These are phyloP conservation scores for Globisporangium megalacanthum DNA, from an alignment of 352 stramenopile genomes.

Conservation along the genomic window DNA sequence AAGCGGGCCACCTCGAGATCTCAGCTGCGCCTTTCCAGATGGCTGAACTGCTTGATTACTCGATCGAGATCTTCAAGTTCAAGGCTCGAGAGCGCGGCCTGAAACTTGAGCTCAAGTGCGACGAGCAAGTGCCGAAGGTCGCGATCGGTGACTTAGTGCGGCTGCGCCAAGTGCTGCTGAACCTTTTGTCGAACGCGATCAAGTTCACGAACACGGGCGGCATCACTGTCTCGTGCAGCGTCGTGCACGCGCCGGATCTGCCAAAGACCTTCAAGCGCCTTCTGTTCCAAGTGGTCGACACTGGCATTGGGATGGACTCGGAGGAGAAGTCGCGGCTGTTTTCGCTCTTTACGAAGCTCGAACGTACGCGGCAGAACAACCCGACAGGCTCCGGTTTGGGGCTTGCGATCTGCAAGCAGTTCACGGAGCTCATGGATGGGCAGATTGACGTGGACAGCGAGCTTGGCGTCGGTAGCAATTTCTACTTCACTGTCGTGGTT, in stretches of 20 bases:
- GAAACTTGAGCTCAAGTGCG: slow-evolving; percentile 58
- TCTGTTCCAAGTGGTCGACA: slow-evolving; percentile 67
- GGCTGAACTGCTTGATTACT: slow-evolving; percentile 65
- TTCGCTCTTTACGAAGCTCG: slow-evolving; percentile 59
- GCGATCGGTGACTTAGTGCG: slow-evolving; percentile 59
- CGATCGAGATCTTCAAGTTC: slow-evolving; percentile 81
- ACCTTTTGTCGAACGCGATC: slow-evolving; percentile 72
- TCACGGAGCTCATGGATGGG: slow-evolving; percentile 67
- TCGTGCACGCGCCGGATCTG: slow-evolving; percentile 45
- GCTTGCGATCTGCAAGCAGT: slow-evolving; percentile 68
- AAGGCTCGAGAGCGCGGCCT: slow-evolving; percentile 77
- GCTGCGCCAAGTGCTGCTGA: slow-evolving; percentile 61
- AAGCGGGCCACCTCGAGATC: slow-evolving; percentile 85
- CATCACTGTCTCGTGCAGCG: slow-evolving; percentile 57
- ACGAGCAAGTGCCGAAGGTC: slow-evolving; percentile 39
- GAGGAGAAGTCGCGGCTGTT: slow-evolving; percentile 62
- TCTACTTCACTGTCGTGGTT: slow-evolving; percentile 64
- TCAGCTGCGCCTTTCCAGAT: slow-evolving; percentile 72
- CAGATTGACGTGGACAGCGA: slow-evolving; percentile 68
- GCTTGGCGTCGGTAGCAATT: slow-evolving; percentile 49
- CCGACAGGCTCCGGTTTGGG: slow-evolving; percentile 57
- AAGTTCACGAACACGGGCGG: slow-evolving; percentile 72
- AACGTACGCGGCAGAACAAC: slow-evolving; percentile 62
- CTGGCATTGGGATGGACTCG: slow-evolving; percentile 61
- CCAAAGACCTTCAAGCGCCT: slow-evolving; percentile 53